These are phyloP conservation scores for Suhomyces tanzawaensis DNA, from an alignment of 805 yeast species.

Conservation along the genomic window DNA sequence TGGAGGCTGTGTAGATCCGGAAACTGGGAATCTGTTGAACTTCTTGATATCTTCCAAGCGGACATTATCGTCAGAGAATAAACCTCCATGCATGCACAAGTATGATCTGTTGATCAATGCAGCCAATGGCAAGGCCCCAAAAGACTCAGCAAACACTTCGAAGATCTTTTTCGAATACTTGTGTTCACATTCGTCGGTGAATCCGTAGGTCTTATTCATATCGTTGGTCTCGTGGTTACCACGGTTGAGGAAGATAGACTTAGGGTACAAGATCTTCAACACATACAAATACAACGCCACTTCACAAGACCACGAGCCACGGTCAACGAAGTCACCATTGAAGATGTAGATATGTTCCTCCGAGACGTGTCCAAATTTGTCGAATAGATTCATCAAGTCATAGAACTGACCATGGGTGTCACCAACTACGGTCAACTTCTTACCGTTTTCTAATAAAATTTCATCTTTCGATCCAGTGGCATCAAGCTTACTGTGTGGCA, in stretches of 20 bases:
- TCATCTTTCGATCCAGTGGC: conserved; percentile 17
- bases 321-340: conserved; percentile 96
- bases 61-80: conserved; percentile 74
- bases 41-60: conserved; percentile 71
- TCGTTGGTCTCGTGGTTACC: conserved; percentile 97
- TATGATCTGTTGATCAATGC: conserved; percentile 75
- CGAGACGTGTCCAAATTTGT: conserved; percentile 67
- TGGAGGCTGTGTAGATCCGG: conserved; percentile 71
- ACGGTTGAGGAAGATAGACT: conserved; percentile 70
- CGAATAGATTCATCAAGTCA: conserved; percentile 80
- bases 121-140: conserved; percentile 83
- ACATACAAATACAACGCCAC: conserved; percentile 80
- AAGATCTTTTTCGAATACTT: conserved; percentile 82
- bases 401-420: conserved; percentile 97
- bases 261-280: conserved; percentile 75
- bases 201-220: conserved; percentile 96
- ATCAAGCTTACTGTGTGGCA: conserved; percentile 30
- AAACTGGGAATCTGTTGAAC: conserved; percentile 59
- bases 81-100: conserved; percentile 93
- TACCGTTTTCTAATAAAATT: conserved; percentile 25
- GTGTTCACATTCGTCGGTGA: conserved; percentile 91
- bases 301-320: conserved; percentile 98
- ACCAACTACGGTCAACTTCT: conserved; percentile 82
- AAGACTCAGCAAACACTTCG: conserved; percentile 80
- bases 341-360: conserved; percentile 73